Conservation (phyloP, 1,284 basidiomycete species). For the Microbotryomycetes sp. region DNA sequence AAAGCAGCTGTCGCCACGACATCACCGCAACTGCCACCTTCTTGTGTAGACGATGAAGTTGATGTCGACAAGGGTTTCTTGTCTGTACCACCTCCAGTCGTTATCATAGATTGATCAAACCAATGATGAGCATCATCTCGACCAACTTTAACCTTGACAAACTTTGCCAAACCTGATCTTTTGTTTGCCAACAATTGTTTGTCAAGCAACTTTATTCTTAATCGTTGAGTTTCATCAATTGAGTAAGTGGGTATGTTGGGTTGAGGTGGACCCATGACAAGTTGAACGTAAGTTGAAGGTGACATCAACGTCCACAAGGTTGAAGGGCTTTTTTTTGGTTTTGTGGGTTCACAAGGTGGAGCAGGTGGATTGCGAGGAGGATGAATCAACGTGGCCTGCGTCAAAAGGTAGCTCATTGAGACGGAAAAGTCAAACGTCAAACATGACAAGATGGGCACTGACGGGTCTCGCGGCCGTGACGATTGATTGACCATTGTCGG, state of each 20-base stretch:
- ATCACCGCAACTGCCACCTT: conserved; percentile 7
- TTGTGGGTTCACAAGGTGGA: conserved; percentile 9
- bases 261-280: conserved; percentile 1
- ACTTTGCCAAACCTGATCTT: neutral
- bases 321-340: conserved; percentile 8
- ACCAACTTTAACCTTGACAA: neutral
- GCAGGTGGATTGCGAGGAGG: neutral
- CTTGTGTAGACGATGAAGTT: conserved; percentile 2
- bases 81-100: neutral
- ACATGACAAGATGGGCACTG: neutral
- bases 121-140: neutral
- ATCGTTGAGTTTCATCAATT: neutral
- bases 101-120: neutral
- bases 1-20: neutral
- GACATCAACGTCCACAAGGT: neutral
- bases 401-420: neutral
- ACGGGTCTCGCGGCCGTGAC: conserved; percentile 15
- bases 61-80: conserved; percentile 4
- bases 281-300: conserved; percentile 3
- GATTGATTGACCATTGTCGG: conserved; percentile 10
- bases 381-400: conserved; percentile 10
- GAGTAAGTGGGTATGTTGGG: neutral
- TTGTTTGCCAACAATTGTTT: neutral
- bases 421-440: neutral
- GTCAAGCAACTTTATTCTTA: neutral